Evolutionary conservation across 495 filamentous ascomycete species (phyloP), one percentile per base, ranked within the genome.

Genomic region (Bacidia rubella): DNA sequence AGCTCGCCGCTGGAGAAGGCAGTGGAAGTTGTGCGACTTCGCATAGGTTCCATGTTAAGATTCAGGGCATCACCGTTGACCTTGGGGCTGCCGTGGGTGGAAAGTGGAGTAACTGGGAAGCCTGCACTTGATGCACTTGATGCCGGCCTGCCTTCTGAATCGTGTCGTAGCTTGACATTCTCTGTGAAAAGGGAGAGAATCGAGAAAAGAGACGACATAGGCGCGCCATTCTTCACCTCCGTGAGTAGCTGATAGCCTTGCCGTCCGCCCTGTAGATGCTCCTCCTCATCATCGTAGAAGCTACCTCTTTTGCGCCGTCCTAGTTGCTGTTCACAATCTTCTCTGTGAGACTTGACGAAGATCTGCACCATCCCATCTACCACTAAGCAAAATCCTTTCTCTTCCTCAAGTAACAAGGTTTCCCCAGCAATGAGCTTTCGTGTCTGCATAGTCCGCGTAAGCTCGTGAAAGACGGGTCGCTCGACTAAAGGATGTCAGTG

Each of bases 341-440:
- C 75, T 12, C 81, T 78, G 19, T 77, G 78, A 19, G 92, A 95
- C 64, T 95, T 96, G 61, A 97, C 92, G 64, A 97, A 98, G 40
- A 98, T 96, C 67, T 98, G 90, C 1, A 98, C 93, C 54, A 96
- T 61, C 0, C 92, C 92, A 72, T 98, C 93, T 5, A 98, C 92
- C 11, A 98, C 92, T 54, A 98, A 73, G 60, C 93, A 98, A 62
- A 98, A 98, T 0, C 92, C 92, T 59, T 98, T 94, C 60, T 98
- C 92, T 63, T 97, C 92, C 62, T 97, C 92, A 39, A 98, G 73
- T 62, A 95, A 79, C 53, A 97, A 65, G 1, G 90, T 97, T 65
- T 98, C 92, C 25, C 92, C 92, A 17, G 92, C 92, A 53, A 97
- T 89, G 40, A 98, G 70, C 69, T 95, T 97, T 60, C 87, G 74